These are phyloP conservation scores for Datisca glomerata DNA, from an alignment of 306 rosid genomes.

Conservation along the genomic window DNA sequence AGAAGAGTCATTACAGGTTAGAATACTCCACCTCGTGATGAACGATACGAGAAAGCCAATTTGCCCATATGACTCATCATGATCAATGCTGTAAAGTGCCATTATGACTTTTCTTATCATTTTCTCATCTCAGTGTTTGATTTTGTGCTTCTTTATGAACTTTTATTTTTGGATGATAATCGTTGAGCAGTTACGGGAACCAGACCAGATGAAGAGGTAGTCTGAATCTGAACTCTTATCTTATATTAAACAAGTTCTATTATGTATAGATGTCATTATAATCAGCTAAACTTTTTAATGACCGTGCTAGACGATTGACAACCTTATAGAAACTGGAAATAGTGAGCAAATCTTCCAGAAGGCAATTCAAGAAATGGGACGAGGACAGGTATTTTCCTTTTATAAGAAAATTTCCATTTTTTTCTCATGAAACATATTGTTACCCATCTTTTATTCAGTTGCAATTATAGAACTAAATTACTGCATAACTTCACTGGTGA, in stretches of 20 bases:
- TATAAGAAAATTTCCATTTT: not conserved
- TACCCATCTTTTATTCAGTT: not conserved
- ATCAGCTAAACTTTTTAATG: conserved; percentile 10
- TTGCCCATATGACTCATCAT: conserved; percentile 2
- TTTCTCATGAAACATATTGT: not conserved
- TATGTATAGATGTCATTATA: not conserved
- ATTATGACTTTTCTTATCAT: not conserved
- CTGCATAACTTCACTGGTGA: no score
- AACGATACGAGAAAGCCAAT: not conserved
- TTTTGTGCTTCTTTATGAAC: conserved; percentile 7
- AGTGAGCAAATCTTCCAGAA: conserved; percentile 89
- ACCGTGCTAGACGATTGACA: conserved; percentile 59
- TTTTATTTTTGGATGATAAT: conserved; percentile 18
- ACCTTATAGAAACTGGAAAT: conserved; percentile 91
- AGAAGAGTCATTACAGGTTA: conserved; percentile 96
- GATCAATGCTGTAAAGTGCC: conserved; percentile 4
- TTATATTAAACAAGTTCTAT: not conserved
- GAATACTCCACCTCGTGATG: conserved; percentile 7
- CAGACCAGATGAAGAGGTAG: conserved; percentile 97
- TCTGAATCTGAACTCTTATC: conserved; percentile 16
- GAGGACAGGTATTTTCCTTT: conserved; percentile 65
- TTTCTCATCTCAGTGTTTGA: not conserved
- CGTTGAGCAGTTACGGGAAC: conserved; percentile 66
- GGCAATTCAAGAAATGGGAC: conserved; percentile 79
- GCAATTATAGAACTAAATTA: no score